Percentiles rank a stretch among this genome's conserved stretches.
Conservation (phyloP, 164 flowering plant genomes). For the Echeveria elegans region DNA sequence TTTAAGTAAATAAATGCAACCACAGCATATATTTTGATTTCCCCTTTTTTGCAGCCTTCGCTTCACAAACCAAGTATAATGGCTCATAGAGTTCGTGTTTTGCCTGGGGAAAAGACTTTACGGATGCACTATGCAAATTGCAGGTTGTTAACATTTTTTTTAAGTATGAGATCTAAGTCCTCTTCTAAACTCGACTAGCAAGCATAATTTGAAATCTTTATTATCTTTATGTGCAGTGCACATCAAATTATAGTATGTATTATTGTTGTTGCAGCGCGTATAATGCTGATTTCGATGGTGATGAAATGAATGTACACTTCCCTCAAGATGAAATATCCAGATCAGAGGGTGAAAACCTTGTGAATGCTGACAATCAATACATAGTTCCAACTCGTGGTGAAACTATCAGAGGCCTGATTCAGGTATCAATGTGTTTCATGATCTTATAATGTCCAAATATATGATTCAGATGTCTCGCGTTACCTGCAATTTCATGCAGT, state of each 20-base stretch:
- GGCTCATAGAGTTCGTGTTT: constrained; percentile 91
- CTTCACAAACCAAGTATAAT: constrained; percentile 97
- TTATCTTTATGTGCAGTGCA: neutral
- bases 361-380: constrained; percentile 91
- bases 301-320: constrained; percentile 97
- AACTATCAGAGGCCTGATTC: constrained; percentile 85
- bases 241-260: no score
- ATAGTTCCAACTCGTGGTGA: constrained; percentile 90
- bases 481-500: neutral
- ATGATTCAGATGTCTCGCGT: neutral
- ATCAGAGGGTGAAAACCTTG: constrained; percentile 86
- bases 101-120: constrained; percentile 85
- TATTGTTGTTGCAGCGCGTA: constrained; percentile 58
- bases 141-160: constrained; percentile 38
- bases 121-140: constrained; percentile 99
- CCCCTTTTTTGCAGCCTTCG: constrained; percentile 67
- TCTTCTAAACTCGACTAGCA: neutral
- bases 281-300: constrained; percentile 99
- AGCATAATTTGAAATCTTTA: neutral
- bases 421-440: constrained; percentile 32
- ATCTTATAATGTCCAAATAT: neutral
- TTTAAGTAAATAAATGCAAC: no score
- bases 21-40: neutral
- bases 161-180: neutral
- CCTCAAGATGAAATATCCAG: constrained; percentile 99